phyloP scores from a whole-genome alignment of 1,284 basidiomycete genomes.

The Golubevia pallescens region DNA sequence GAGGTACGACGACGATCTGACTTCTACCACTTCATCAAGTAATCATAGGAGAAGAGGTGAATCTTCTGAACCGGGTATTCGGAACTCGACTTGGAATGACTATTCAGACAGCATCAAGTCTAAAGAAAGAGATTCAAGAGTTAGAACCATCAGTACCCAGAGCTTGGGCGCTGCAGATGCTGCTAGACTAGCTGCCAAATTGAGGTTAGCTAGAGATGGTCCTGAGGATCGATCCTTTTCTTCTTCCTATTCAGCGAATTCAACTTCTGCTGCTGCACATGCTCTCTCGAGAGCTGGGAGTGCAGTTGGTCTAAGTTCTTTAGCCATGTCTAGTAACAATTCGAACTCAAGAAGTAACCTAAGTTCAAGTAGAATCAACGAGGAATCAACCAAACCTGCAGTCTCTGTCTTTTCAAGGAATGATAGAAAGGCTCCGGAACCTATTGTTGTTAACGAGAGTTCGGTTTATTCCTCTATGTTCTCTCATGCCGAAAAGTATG shows the following conservation, averaged over 20 bases:
- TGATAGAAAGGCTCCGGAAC: slow-evolving; percentile 19
- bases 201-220: slow-evolving; percentile 37
- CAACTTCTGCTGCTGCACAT: not conserved
- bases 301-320: slow-evolving; percentile 16
- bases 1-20: not conserved
- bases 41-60: not conserved
- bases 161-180: slow-evolving; percentile 46
- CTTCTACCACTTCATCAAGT: not conserved
- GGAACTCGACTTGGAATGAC: slow-evolving; percentile 1
- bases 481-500: slow-evolving; percentile 19
- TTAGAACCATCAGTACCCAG: slow-evolving; percentile 29
- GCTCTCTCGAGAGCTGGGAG: slow-evolving; percentile 18
- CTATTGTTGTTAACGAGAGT: slow-evolving; percentile 25
- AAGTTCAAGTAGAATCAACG: not conserved
- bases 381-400: slow-evolving; percentile 42
- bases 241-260: slow-evolving; percentile 15
- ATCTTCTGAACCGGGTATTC: slow-evolving; percentile 1
- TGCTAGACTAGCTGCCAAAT: slow-evolving; percentile 42
- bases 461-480: slow-evolving; percentile 34
- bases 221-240: slow-evolving; percentile 27
- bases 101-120: not conserved
- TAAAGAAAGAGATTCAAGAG: slow-evolving; percentile 11
- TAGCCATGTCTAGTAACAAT: slow-evolving; percentile 5
- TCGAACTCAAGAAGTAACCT: not conserved
- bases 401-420: slow-evolving; percentile 44